Conservation (phyloP, 495 filamentous ascomycete species). For the Tuber umbilicatum region DNA sequence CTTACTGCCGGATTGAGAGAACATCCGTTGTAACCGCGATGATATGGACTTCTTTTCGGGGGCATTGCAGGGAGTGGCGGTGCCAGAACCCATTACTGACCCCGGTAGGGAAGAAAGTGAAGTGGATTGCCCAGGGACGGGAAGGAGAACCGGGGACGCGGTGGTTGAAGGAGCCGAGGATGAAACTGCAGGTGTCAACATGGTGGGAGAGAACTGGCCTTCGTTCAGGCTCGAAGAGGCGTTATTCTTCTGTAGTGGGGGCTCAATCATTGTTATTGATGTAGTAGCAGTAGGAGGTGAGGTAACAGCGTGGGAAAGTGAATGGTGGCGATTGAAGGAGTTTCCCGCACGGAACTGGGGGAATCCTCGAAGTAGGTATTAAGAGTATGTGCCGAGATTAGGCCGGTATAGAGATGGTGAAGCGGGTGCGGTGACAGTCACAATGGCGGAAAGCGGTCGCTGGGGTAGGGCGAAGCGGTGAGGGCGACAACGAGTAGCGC, state of each 20-base stretch:
- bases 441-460: conserved; percentile 20
- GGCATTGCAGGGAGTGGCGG: conserved; percentile 22
- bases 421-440: conserved; percentile 19
- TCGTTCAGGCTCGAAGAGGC: conserved; percentile 18
- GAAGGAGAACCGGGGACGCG: conserved; percentile 35
- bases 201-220: conserved; percentile 20
- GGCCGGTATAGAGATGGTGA: conserved; percentile 12
- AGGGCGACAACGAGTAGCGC: conserved; percentile 5
- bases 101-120: conserved; percentile 31
- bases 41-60: conserved; percentile 41
- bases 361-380: conserved; percentile 16
- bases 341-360: conserved; percentile 30
- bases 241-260: conserved; percentile 33
- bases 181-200: conserved; percentile 29
- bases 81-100: conserved; percentile 19
- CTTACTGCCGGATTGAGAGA: conserved; percentile 36
- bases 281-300: conserved; percentile 31
- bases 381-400: conserved; percentile 17
- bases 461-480: background rate
- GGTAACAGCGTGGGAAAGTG: conserved; percentile 35
- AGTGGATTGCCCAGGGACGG: conserved; percentile 21
- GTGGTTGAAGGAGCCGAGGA: conserved; percentile 34
- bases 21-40: conserved; percentile 39
- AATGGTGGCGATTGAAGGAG: conserved; percentile 41
- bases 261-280: conserved; percentile 43